Base-by-base conservation (phyloP, 495 filamentous ascomycete species). In the Xylaria palmicola region DNA sequence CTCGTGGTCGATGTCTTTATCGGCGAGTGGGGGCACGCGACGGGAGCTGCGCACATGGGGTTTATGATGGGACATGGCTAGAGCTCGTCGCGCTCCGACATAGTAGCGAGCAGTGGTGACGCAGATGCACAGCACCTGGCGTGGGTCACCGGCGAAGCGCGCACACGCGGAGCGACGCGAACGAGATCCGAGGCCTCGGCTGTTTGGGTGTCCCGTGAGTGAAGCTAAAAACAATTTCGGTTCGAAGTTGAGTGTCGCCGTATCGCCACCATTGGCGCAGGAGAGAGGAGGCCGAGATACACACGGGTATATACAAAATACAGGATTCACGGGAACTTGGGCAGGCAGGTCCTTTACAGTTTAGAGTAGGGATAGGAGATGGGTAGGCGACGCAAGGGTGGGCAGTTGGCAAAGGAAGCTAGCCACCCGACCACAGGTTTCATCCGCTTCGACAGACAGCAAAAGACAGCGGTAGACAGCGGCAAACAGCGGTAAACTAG, bases 1-100 rank as follows among this genome's bases (percentile, higher is more conserved):
- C 69, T 84, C 80, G 68, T 86, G 84, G 56, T 88, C 85, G 64
- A 83, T 84, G 64, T 86, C 80, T 63, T 72, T 76, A 62, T 83
- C 80, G 65, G 77, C 76, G 48, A 80, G 74, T 27, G 74, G 70
- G 56, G 74, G 66, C 13, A 71, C 77, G 67, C 81, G 81, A 65
- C 81, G 81, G 59, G 76, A 79, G 24, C 72, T 77, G 63, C 68
- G 70, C 65, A 72, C 24, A 61, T 71, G 75, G 62, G 73, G 73
- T 64, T 64, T 75, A 65, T 75, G 74, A 54, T 64, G 75, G 65
- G 72, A 74, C 79, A 80, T 79, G 58, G 65, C 72, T 73, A 41
- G 52, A 8, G 39, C 48, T 36, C 24, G 49, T 20, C 47, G 50
- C 40, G 40, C 40, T 52, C 12, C 27, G 45, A 13, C 59, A 61